Base-by-base conservation (phyloP, 2,329 filamentous ascomycete genomes). In the Cryphonectria naterciae region DNA sequence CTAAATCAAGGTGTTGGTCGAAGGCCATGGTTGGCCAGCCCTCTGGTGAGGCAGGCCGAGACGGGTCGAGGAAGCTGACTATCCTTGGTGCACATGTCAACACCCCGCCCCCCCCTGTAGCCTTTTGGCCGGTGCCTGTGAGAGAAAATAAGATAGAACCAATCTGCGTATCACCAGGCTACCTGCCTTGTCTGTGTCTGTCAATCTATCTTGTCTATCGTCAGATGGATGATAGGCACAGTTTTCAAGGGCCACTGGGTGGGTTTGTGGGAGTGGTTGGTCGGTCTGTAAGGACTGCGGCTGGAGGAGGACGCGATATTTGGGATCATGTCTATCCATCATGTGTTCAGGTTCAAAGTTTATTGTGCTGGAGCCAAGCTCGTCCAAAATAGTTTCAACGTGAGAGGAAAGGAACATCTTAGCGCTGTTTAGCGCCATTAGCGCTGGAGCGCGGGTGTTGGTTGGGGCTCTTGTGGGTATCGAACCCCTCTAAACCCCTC, bases 1-100 rank as follows among this genome's bases (percentile, higher is more conserved):
- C 67, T 71, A 71, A 69, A 65, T 71, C 62, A 67, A 58, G 69
- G 69, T n/a, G 28, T 39, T 25, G 62, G 41, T 61, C 52, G 63
- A 35, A 35, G 66, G 37, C 17, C 64, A 35, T 17, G 54, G 41
- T 62, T 62, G 43, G 62, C 43, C 37, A 39, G 49, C 35, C 43
- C 10, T 56, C n/a, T 28, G n/a, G 25, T 56, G 22, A 62, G 54
- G 35, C 39, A 32, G 69, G 63, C 67, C 67, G 67, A 61, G 54
- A 39, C 37, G 54, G 69, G 56, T 63, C 67, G 67, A 65, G 41
- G 46, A 46, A 65, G 41, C 61, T 65, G 66, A 46, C 39, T 19
- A 8, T 22, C 22, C n/a, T 25, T 6, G 58, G 58, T 13, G 17
- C 58, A 39, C 35, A 61, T 11, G 58, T 5, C 46, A 49, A 13